Evolutionary conservation across 2,329 filamentous ascomycete species (phyloP).

Genomic region (Stemphylium beticola): DNA sequence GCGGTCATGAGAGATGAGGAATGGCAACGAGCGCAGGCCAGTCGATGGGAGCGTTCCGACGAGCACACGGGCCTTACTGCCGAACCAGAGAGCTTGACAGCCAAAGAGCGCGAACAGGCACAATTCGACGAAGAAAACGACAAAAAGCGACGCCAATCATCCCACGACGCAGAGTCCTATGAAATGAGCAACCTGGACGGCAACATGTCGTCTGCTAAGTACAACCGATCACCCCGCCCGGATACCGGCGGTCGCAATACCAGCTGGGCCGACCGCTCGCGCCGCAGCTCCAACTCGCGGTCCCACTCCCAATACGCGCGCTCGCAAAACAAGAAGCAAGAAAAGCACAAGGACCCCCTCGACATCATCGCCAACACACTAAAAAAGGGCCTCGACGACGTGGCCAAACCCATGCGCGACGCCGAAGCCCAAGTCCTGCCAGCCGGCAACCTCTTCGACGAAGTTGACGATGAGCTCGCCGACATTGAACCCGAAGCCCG

Average conservation of each 20-base stretch:
- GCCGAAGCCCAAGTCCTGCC: constrained; percentile 60
- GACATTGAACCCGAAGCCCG: constrained; percentile 90
- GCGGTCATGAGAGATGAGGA: constrained; percentile 88
- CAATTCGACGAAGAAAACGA: constrained; percentile 35
- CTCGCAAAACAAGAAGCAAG: constrained; percentile 24
- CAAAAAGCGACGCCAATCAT: constrained; percentile 12
- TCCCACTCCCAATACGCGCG: constrained; percentile 26
- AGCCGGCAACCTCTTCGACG: constrained; percentile 82
- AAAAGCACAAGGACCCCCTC: constrained; percentile 36
- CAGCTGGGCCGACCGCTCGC: constrained; percentile 41
- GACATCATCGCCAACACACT: constrained; percentile 35
- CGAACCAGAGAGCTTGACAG: constrained; percentile 38
- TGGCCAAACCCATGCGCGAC: constrained; percentile 41
- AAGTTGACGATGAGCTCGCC: constrained; percentile 90
- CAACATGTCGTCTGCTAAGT: constrained; percentile 2
- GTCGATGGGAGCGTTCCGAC: constrained; percentile 66
- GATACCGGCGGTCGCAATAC: constrained; percentile 27
- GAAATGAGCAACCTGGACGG: constrained; percentile 39
- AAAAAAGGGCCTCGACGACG: constrained; percentile 36
- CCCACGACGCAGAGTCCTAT: constrained; percentile 25
- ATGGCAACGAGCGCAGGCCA: constrained; percentile 79
- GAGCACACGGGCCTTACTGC: constrained; percentile 51
- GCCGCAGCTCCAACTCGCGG: constrained; percentile 35
- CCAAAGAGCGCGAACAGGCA: constrained; percentile 43
- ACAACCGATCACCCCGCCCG: constrained; percentile 19